phyloP scores from a whole-genome alignment of 345 rosid genomes.

The Viola odorata region DNA sequence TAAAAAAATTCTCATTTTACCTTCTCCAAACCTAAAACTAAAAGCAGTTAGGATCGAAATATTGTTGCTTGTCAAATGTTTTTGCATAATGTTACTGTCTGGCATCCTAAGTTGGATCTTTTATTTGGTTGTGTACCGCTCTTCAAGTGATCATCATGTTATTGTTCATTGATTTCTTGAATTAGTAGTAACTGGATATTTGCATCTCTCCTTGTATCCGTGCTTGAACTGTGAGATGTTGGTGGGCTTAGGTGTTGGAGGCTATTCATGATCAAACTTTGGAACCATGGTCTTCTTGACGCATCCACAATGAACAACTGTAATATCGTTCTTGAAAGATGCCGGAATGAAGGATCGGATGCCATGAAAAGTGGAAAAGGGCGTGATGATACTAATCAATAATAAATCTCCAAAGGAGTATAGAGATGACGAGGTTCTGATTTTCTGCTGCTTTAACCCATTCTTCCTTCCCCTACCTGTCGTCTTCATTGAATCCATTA shows the following conservation, averaged over 20 bases:
- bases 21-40: no score
- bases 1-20: no score
- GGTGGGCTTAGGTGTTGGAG: constrained; percentile 77
- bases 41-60: no score
- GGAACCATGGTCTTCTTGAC: constrained; percentile 97
- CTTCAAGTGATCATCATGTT: not conserved
- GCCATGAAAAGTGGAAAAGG: constrained; percentile 8
- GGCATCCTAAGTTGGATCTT: no score
- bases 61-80: no score
- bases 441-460: constrained; percentile 11
- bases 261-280: constrained; percentile 85
- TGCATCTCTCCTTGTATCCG: not conserved
- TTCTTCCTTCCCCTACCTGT: constrained; percentile 6
- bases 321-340: constrained; percentile 51
- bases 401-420: not conserved
- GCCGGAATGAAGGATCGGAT: constrained; percentile 13
- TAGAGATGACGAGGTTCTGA: not conserved
- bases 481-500: not conserved
- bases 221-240: not conserved
- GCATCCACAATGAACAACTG: constrained; percentile 85
- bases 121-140: not conserved
- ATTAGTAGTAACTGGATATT: not conserved
- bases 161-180: not conserved
- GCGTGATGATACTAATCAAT: not conserved
- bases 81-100: no score